phyloP scores from a whole-genome alignment of 257 asterid genomes.

The Ilex asprella region DNA sequence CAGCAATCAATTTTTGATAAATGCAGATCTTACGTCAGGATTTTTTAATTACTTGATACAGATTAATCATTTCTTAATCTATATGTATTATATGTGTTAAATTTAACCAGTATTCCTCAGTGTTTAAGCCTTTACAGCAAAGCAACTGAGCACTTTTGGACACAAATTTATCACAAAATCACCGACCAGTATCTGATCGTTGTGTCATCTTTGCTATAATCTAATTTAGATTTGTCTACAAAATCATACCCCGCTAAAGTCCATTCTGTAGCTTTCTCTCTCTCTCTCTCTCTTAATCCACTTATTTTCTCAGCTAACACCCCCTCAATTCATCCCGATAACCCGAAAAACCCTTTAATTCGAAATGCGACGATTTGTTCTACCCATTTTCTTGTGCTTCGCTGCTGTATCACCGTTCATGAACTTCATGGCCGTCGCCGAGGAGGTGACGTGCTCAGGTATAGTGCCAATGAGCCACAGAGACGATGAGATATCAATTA shows the following conservation, averaged over 20 bases:
- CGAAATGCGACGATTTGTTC: constrained; percentile 21
- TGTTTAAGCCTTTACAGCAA: neutral
- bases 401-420: constrained; percentile 14
- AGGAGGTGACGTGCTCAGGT: constrained; percentile 64
- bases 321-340: neutral
- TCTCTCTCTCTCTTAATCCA: neutral
- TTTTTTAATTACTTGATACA: constrained; percentile 9
- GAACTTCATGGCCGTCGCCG: constrained; percentile 22
- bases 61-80: constrained; percentile 5
- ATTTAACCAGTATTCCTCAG: constrained; percentile 11
- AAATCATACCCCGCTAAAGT: neutral
- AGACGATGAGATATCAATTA: constrained; percentile 65
- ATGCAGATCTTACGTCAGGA: neutral
- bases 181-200: neutral
- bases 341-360: neutral
- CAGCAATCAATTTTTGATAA: constrained; percentile 1
- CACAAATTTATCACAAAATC: neutral
- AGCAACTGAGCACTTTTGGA: neutral
- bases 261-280: neutral
- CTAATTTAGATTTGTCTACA: neutral
- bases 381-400: constrained; percentile 18
- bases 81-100: neutral
- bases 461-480: constrained; percentile 79
- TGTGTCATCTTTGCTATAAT: neutral
- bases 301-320: neutral